Base-by-base conservation (phyloP, 345 rosid genomes). In the Mangifera indica region DNA sequence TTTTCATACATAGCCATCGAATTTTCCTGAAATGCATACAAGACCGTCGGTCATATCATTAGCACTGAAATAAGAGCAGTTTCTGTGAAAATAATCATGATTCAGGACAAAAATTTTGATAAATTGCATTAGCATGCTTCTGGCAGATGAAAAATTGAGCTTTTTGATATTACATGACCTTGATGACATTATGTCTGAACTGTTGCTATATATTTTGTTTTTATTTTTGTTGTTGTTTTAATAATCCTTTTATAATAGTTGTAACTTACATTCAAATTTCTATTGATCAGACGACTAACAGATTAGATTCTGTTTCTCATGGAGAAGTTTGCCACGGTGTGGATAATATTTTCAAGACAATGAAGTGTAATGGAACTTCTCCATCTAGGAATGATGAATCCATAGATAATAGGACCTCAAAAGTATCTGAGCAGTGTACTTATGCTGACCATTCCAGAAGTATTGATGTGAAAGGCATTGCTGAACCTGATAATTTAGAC, bases 281-380 rank as follows among this genome's bases (percentile, higher is more conserved):
- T 65, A 10, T 67, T 60, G 52, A 56, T 60, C 77, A 79, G 83
- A 78, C 72, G 53, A 70, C 55, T n/a, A 69, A 76, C 59, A 70
- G 45, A 32, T 40, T 32, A 14, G 69, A 63, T 60, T 58, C 76
- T 73, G 60, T 56, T 13, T 77, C 67, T 63, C 45, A 20, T 49
- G 74, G 65, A 72, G 82, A 81, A 68, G 66, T 67, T 61, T 64
- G 15, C 32, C 71, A 64, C 44, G 79, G 26, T 45, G 69, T 67
- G 69, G 81, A 73, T 62, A 72, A 56, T 48, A 54, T 66, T 60
- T 73, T 74, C 46, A 79, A 75, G 57, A 67, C 63, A 62, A 45
- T 61, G 69, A 75, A 34, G 61, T 67, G 53, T 20, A 79, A 79
- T 46, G 81, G 60, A 76, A 74, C 51, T 80, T 71, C 77, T 34